Percentiles rank a stretch among this genome's conserved stretches.
phyloP scores from a whole-genome alignment of 441 rosid genomes.

The Pelargonium cotyledonis region DNA sequence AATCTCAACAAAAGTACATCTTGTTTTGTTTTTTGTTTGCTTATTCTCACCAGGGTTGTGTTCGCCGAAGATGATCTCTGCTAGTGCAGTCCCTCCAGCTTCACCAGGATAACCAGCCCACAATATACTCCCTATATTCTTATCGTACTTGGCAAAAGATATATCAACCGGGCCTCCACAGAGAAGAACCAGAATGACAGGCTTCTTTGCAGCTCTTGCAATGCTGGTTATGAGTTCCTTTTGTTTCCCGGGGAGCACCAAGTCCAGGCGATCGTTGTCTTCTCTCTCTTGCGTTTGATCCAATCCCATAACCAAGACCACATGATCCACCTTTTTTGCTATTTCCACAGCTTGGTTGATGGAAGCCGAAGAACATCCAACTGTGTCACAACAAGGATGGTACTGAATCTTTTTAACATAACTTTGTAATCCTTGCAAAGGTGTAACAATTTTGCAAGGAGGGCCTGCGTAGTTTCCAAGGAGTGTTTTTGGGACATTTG shows the following conservation, averaged over 20 bases:
- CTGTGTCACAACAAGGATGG: slow-evolving; percentile 48
- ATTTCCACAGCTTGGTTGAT: slow-evolving; percentile 43
- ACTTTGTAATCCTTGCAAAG: slow-evolving; percentile 50
- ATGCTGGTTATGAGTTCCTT: slow-evolving; percentile 43
- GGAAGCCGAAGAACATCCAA: slow-evolving; percentile 42
- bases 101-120: slow-evolving; percentile 94
- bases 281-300: slow-evolving; percentile 60
- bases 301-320: slow-evolving; percentile 72
- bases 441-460: slow-evolving; percentile 38
- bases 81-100: slow-evolving; percentile 66
- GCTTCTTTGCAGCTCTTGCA: slow-evolving; percentile 51
- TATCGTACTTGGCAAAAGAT: slow-evolving; percentile 46
- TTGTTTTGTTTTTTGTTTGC: slow-evolving; percentile 1
- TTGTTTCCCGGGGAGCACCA: slow-evolving; percentile 63
- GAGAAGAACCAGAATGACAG: slow-evolving; percentile 51
- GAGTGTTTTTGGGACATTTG: slow-evolving; percentile 39
- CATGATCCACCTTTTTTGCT: slow-evolving; percentile 51
- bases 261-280: slow-evolving; percentile 46
- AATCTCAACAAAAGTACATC: neutral
- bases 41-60: slow-evolving; percentile 43
- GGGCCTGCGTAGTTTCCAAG: slow-evolving; percentile 29
- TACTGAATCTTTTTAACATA: slow-evolving; percentile 41
- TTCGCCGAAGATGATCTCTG: slow-evolving; percentile 70
- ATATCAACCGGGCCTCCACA: slow-evolving; percentile 77
- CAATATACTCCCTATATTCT: slow-evolving; percentile 57